Conservation (phyloP, 1,139 yeast genomes). For the Saccharomyces hybrid region DNA sequence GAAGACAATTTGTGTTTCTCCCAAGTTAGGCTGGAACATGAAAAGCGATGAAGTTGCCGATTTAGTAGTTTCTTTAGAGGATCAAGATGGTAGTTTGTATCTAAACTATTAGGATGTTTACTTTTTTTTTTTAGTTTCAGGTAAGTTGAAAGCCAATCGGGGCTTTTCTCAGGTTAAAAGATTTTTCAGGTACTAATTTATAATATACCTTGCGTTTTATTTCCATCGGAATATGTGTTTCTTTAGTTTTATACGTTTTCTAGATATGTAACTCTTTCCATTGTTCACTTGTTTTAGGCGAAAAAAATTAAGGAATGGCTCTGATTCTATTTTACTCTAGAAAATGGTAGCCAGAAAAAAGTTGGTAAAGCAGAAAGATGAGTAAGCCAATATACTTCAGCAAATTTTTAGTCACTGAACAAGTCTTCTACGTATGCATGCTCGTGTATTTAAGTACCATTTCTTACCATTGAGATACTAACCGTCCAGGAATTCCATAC, state of each 20-base stretch:
- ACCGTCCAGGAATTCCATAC: background rate
- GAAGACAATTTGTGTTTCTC: conserved; percentile 56
- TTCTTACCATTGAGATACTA: background rate
- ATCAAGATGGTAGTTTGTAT: conserved; percentile 35
- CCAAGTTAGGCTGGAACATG: conserved; percentile 84
- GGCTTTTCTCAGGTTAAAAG: background rate
- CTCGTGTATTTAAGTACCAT: background rate
- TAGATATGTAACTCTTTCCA: background rate
- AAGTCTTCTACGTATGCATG: conserved; percentile 26
- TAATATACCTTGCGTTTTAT: background rate
- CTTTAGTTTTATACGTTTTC: background rate
- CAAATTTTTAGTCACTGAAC: conserved; percentile 29
- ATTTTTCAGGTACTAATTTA: background rate
- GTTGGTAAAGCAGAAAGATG: conserved; percentile 9
- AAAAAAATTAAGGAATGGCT: background rate
- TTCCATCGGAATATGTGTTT: background rate
- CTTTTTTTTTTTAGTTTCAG: background rate
- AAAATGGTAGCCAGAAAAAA: background rate
- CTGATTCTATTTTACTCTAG: no score
- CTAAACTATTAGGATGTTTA: conserved; percentile 21
- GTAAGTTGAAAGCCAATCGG: no score
- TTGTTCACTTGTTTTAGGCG: background rate
- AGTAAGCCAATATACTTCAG: conserved; percentile 24
- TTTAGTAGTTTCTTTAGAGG: conserved; percentile 41
- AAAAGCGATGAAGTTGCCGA: conserved; percentile 61